Base-by-base conservation (phyloP, 495 filamentous ascomycete species). In the Neurospora sp. region DNA sequence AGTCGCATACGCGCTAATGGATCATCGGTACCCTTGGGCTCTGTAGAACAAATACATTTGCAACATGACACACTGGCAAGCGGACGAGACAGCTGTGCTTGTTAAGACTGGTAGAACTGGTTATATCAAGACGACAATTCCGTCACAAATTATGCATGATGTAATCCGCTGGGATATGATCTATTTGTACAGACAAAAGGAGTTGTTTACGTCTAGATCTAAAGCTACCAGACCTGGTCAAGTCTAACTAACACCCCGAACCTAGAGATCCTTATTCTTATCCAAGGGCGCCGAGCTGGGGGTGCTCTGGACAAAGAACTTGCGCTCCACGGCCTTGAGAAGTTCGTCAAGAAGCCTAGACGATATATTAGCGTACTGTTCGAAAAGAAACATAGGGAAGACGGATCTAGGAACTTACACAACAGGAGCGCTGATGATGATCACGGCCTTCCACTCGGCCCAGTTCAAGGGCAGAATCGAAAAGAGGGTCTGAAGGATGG, bases 361-460 rank as follows among this genome's bases (percentile, higher is more conserved):
- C 6, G 54, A 16, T 10, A 69, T 10, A 79, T 89, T 84, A 88
- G 85, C 76, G 14, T 35, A 35, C 27, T 62, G 54, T 35, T 31
- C 1, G 16, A 14, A 35, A 62, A 59, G 5, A 1, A 14, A 16
- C 54, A 66, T 41, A 23, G 6, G 38, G 44, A 74, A 38, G 18
- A 37, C 46, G 39, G 37, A 66, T 23, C 35, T 27, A 41, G 27
- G 38, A 54, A 88, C 93, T 92, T 88, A 96, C 92, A 99, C 93
- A 59, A 99, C 95, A 62, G 96, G 96, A 48, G 90, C 88, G 82
- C 93, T 97, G 78, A 98, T 97, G 37, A 87, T 83, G 72, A 98
- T 74, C 69, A 99, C 96, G 5, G 95, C 95, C 82, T 94, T 87
- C 96, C 96, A 99, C 82, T 99, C 96, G 18, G 83, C 87, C 91